Conservation (phyloP, 768 basidiomycete genomes). For the Strobilomyces confusus region DNA sequence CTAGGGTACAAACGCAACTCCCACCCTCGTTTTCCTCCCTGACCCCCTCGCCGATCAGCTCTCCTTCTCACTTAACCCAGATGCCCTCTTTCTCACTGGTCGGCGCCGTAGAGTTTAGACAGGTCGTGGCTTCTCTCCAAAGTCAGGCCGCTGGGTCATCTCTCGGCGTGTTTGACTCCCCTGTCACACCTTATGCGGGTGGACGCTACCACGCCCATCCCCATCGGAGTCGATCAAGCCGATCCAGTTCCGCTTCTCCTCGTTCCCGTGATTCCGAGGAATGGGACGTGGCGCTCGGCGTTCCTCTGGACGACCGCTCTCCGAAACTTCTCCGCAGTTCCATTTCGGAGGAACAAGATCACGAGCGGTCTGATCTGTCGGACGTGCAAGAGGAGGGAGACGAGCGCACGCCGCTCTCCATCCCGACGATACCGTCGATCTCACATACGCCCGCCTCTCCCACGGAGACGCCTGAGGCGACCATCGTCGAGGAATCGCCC, state of each 20-base stretch:
- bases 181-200: constrained; percentile 66
- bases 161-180: constrained; percentile 62
- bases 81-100: constrained; percentile 88
- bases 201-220: constrained; percentile 61
- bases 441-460: constrained; percentile 50
- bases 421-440: constrained; percentile 49
- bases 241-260: constrained; percentile 32
- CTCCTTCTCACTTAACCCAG: constrained; percentile 38
- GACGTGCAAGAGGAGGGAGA: constrained; percentile 13
- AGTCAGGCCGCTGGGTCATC: constrained; percentile 59
- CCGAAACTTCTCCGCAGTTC: constrained; percentile 32
- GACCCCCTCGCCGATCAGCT: constrained; percentile 47
- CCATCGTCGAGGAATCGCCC: constrained; percentile 42
- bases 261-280: constrained; percentile 35
- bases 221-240: constrained; percentile 27
- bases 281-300: constrained; percentile 49
- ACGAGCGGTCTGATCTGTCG: constrained; percentile 2
- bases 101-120: constrained; percentile 93
- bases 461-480: constrained; percentile 36
- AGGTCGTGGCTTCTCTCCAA: constrained; percentile 79
- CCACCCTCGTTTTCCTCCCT: constrained; percentile 40
- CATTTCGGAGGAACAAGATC: constrained; percentile 16
- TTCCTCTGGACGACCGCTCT: constrained; percentile 52
- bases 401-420: constrained; percentile 18
- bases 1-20: constrained; percentile 39